Evolutionary conservation across 116 monocot species (phyloP), one percentile per base, ranked within the genome.

Genomic region (Phalaenopsis hybrid): DNA sequence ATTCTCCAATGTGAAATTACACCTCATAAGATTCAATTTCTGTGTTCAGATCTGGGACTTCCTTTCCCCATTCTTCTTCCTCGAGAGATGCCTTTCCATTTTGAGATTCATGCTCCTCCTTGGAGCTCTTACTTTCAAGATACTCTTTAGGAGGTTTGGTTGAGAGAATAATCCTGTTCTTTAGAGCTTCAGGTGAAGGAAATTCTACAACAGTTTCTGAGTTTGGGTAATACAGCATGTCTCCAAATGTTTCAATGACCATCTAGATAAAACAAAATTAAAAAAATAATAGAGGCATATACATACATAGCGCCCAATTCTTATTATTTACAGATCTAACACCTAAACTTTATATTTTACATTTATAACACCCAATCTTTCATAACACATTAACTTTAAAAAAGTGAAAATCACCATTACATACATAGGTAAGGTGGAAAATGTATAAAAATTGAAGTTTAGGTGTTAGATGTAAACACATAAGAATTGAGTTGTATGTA

Each of bases 81-180:
- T 89, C 86, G 8, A 59, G 20, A 8, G 44, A 57, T 25, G 43
- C 70, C n/a, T 87, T 87, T 69, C 34, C 81, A 61, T 51, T 84
- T 8, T 79, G 81, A 57, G 85, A 79, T 34, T n/a, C 82, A 82
- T n/a, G 33, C 6, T 86, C 88, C 73, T 86, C 86, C 44, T 73
- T 83, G 17, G 45, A 74, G 75, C 75, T 79, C 80, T 85, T 87
- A 44, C 88, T 41, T 82, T 83, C 86, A 74, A 92, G 88, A 69
- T 91, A 91, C 80, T 91, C 91, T 79, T 87, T 90, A 58, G 92
- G 95, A 10, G 91, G 92, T 58, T 92, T 90, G 15, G 95, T 92
- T 48, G 95, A 95, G 74, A 95, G 85, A 25, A 95, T 86, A 51
- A 95, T 81, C 45, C 86, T 89, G 9, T 76, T 68, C 82, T 86